Evolutionary conservation across 2,329 filamentous ascomycete species (phyloP).

Genomic region (Colletotrichum incanum): DNA sequence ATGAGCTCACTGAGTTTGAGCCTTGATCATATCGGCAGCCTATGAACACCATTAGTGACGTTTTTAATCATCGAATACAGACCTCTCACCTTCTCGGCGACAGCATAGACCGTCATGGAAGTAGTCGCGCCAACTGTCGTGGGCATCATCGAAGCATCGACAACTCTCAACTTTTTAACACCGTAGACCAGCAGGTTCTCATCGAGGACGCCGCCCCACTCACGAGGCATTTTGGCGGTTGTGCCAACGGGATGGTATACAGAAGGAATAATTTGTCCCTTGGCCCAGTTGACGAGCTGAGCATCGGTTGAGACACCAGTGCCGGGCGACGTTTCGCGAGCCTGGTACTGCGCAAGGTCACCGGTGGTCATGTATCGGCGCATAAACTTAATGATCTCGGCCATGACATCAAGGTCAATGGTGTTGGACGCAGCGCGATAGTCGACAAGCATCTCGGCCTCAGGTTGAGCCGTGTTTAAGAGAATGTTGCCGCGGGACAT

Average conservation of each 20-base stretch:
- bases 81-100: conserved; percentile 45
- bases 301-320: conserved; percentile 44
- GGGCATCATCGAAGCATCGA: conserved; percentile 46
- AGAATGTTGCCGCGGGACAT: conserved; percentile 46
- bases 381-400: conserved; percentile 48
- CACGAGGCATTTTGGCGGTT: conserved; percentile 49
- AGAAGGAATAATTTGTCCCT: conserved; percentile 46
- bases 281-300: conserved; percentile 46
- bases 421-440: conserved; percentile 49
- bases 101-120: conserved; percentile 44
- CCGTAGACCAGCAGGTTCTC: conserved; percentile 50
- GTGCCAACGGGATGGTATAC: conserved; percentile 50
- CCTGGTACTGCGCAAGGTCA: conserved; percentile 45
- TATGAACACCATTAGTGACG: conserved; percentile 12
- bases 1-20: conserved; percentile 25
- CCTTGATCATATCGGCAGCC: conserved; percentile 43
- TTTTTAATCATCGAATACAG: rapidly evolving
- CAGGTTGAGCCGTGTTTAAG: conserved; percentile 46
- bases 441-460: conserved; percentile 47
- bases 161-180: conserved; percentile 45
- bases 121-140: conserved; percentile 45
- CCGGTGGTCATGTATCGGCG: conserved; percentile 46
- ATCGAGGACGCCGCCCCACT: conserved; percentile 50
- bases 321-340: conserved; percentile 46
- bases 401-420: conserved; percentile 47